Evolutionary conservation across 768 basidiomycete species (phyloP), one percentile per base, ranked within the genome.

Genomic region (Termitomyces sp.): DNA sequence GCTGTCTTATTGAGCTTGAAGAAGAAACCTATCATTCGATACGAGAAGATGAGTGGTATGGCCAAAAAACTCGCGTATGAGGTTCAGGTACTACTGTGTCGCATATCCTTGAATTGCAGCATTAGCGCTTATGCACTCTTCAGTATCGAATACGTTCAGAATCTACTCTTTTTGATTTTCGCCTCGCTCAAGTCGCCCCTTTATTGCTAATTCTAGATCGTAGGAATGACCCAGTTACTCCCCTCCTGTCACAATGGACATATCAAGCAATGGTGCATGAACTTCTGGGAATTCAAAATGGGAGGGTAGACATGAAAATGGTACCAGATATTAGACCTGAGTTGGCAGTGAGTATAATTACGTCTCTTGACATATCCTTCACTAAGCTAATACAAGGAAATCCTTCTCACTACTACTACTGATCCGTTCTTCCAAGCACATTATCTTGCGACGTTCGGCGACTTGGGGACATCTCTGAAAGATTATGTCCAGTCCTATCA

Each of bases 251-350:
- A 2, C 97, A 98, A 71, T 98, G 97, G 97, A 98, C 97, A 25
- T 98, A 98, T 73, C 96, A 98, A 69, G 97, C 96, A 1, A 98
- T 98, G 95, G 97, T 98, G 0, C 97, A 99, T 65, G 97, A 98
- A 68, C 76, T 97, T 14, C 73, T 98, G 7, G 89, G 91, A 2
- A 97, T 99, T 45, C 86, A 90, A 59, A 98, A 98, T 66, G 96
- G 96, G 19, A 81, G 97, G 56, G 94, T 98, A 3, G 86, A 92
- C 66, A 71, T 96, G 44, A 83, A 81, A 59, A 73, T 83, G 58
- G 92, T 95, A 35, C 93, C 93, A 14, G 94, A 92, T 62, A 88
- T 94, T 43, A 74, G 80, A 48, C 85, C 90, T 27, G 97, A 99
- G 69, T 77, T 98, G 54, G 82, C 86, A 66, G 95, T 91, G 64